phyloP scores from a whole-genome alignment of 140 eudicot genomes.

The Flaveria floridana region DNA sequence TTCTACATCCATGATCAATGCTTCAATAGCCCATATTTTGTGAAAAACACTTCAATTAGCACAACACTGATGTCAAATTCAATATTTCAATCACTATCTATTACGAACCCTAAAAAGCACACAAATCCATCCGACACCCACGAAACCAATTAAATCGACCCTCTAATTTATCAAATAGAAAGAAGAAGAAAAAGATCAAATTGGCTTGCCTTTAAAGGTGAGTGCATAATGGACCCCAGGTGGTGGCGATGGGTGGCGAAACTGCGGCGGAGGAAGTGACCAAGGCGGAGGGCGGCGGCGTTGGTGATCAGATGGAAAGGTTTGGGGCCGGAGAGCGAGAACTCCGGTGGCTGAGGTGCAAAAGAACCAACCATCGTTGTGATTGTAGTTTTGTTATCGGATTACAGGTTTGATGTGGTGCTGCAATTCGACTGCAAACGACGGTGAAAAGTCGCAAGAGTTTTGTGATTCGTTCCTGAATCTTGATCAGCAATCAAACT shows the following conservation, averaged over 20 bases:
- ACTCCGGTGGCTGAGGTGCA: constrained; percentile 40
- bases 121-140: constrained; percentile 2
- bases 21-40: constrained; percentile 2
- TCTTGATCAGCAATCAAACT: constrained; percentile 24
- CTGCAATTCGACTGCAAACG: background rate
- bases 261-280: constrained; percentile 52
- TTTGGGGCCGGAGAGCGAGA: constrained; percentile 43
- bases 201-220: constrained; percentile 46
- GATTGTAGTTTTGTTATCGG: constrained; percentile 19
- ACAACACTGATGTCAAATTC: background rate
- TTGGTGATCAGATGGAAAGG: constrained; percentile 62
- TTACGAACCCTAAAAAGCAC: constrained; percentile 13
- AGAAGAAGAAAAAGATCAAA: background rate
- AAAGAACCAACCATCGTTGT: constrained; percentile 45
- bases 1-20: background rate
- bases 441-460: constrained; percentile 1
- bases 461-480: no score
- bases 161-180: background rate
- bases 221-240: constrained; percentile 39
- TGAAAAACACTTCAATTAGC: background rate
- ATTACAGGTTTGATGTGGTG: constrained; percentile 5
- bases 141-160: background rate
- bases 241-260: constrained; percentile 42
- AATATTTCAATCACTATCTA: background rate
- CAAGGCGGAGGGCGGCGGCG: constrained; percentile 72